phyloP scores from a whole-genome alignment of 768 basidiomycete genomes.

The Tricholoma terreum region DNA sequence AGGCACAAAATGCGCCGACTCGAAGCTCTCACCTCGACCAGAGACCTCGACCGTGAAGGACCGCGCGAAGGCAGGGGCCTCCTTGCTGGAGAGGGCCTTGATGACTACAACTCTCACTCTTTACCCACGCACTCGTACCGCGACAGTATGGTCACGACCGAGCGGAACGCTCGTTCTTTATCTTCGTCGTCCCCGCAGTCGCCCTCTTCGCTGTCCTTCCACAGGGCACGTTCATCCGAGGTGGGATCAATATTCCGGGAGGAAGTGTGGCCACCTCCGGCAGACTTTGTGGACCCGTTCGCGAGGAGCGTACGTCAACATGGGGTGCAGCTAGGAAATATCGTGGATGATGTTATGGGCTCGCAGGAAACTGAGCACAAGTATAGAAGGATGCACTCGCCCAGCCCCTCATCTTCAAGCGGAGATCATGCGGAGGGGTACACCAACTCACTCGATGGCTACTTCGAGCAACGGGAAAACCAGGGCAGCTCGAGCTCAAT shows the following conservation, averaged over 20 bases:
- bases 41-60: constrained; percentile 1
- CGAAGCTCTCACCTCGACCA: constrained; percentile 17
- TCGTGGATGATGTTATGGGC: constrained; percentile 51
- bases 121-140: constrained; percentile 10
- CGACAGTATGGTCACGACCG: constrained; percentile 1
- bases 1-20: constrained; percentile 34
- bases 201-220: constrained; percentile 23
- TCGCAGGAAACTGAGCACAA: constrained; percentile 12
- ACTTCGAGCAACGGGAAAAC: not conserved
- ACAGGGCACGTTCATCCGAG: constrained; percentile 39
- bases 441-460: not conserved
- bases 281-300: constrained; percentile 39
- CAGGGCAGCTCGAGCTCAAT: not conserved
- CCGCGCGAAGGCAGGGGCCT: constrained; percentile 25
- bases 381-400: not conserved
- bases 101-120: constrained; percentile 29
- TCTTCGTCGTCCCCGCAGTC: constrained; percentile 23
- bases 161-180: constrained; percentile 3
- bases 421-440: not conserved
- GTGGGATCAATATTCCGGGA: constrained; percentile 47
- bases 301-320: constrained; percentile 18
- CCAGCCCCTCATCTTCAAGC: not conserved
- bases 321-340: constrained; percentile 33
- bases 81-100: constrained; percentile 35
- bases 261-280: constrained; percentile 44